Conservation (phyloP, 495 filamentous ascomycete species). For the Xylaria palmicola region DNA sequence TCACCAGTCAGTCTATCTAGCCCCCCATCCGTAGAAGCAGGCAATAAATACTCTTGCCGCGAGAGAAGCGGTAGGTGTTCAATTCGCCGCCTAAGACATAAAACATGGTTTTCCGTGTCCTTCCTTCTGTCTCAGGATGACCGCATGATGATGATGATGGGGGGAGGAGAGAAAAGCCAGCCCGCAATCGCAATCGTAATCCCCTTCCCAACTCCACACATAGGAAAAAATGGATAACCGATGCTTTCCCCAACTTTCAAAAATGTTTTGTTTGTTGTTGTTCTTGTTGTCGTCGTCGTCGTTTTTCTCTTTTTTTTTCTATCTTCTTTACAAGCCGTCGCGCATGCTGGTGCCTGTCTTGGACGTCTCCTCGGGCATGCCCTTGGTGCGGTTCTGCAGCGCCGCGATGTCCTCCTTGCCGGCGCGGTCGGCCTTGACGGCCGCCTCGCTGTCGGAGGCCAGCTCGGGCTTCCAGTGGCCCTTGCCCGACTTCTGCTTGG, state of each 20-base stretch:
- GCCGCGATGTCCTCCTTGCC: constrained; percentile 33
- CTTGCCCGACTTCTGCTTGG: constrained; percentile 70
- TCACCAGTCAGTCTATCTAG: neutral
- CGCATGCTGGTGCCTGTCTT: constrained; percentile 48
- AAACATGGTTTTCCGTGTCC: too few species aligned
- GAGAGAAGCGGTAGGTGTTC: neutral
- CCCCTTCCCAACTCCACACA: neutral
- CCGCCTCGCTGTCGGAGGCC: constrained; percentile 77
- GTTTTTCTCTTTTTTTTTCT: neutral
- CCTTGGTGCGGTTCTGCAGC: constrained; percentile 54
- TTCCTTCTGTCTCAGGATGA: too few species aligned
- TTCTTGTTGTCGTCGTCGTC: neutral
- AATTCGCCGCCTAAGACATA: neutral
- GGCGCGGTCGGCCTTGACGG: constrained; percentile 57
- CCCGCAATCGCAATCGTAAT: too few species aligned
- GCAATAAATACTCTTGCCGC: neutral
- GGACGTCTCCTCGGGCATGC: constrained; percentile 44
- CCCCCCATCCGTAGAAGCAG: neutral
- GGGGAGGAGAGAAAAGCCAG: too few species aligned
- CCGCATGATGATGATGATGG: too few species aligned
- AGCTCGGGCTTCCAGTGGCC: constrained; percentile 79
- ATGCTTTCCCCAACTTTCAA: neutral
- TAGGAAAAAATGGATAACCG: neutral
- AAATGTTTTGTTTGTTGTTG: neutral
- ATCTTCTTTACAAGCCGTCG: constrained; percentile 37